Evolutionary conservation across 2,329 filamentous ascomycete species (phyloP), one percentile per base, ranked within the genome.

Genomic region (Penicillium occitanis): DNA sequence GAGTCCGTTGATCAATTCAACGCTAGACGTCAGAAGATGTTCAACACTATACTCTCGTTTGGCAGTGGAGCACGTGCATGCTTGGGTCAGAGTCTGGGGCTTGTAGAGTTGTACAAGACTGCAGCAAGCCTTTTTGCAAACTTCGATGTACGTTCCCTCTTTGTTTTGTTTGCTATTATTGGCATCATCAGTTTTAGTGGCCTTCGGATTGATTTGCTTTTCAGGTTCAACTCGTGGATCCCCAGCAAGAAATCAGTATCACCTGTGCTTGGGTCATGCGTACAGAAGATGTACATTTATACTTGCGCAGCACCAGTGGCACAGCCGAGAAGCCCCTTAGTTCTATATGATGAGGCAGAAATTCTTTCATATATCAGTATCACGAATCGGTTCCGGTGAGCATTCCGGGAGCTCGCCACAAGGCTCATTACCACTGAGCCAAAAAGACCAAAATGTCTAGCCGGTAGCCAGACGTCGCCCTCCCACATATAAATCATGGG

Each of bases 231-330:
- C 71, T 80, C 14, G 76, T 74, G 40, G 71, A 79, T 61, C 74
- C 74, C 13, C 69, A 64, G 10, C 71, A 76, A 66, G 75, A 79
- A 63, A 80, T 78, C 78, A 69, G 75, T 35, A 46, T 80, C 25
- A 70, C 75, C 42, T 78, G 78, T 66, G 75, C 75, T 57, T 80
- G 77, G 78, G 78, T 79, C 58, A 71, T 79, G 3, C 75, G 76
- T 69, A 62, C 55, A n/a, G 57, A 46, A 40, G 35, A 61, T 57
- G 64, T 66, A 35, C 58, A 59, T 14, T 37, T 66, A 10, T 22
- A 55, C 30, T 25, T 66, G 35, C 58, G 37, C 28, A 58, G 62
- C 51, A 59, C 30, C 53, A 57, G 33, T 14, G n/a, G 25, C n/a
- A 14, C n/a, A 25, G 10, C 33, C 30, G n/a, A 22, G 33, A 35